A percentile compares a stretch with the other conserved stretches of the same genome.
Conservation (phyloP, 1,139 yeast species). For the Blastobotrys indianensis region DNA sequence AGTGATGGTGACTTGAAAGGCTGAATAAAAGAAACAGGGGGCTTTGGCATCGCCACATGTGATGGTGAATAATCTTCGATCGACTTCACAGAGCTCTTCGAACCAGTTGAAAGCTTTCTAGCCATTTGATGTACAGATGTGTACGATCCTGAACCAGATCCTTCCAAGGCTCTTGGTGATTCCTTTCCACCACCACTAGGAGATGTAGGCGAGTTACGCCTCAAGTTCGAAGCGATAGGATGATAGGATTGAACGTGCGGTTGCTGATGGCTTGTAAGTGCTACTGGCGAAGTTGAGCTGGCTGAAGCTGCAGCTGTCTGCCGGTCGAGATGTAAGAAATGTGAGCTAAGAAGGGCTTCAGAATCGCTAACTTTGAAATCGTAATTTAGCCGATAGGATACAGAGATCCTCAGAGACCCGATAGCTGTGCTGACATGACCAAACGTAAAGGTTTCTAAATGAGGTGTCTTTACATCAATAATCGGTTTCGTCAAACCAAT, state of each 20-base stretch:
- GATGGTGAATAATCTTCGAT: background rate
- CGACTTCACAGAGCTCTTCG: constrained; percentile 3
- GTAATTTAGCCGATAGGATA: constrained; percentile 69
- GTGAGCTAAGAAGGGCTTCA: constrained; percentile 57
- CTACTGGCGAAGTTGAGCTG: constrained; percentile 1
- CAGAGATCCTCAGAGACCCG: constrained; percentile 69
- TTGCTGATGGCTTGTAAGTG: background rate
- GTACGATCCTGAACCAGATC: no score
- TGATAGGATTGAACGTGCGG: constrained; percentile 3
- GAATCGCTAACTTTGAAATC: constrained; percentile 63
- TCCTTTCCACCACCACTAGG: no score
- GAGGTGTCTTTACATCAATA: constrained; percentile 42
- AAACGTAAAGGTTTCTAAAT: constrained; percentile 55
- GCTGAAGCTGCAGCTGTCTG: constrained; percentile 7
- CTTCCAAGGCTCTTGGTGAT: no score
- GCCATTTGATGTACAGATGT: no score
- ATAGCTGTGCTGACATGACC: constrained; percentile 66
- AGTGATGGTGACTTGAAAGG: constrained; percentile 37
- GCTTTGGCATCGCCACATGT: constrained; percentile 1
- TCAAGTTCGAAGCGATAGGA: background rate
- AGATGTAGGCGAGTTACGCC: no score
- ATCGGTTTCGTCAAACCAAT: constrained; percentile 74
- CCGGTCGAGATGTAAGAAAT: constrained; percentile 47
- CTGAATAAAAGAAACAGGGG: constrained; percentile 23
- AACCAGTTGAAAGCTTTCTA: constrained; percentile 2